Base-by-base conservation (phyloP, 1,284 basidiomycete species). In the Ganoderma leucocontextum region DNA sequence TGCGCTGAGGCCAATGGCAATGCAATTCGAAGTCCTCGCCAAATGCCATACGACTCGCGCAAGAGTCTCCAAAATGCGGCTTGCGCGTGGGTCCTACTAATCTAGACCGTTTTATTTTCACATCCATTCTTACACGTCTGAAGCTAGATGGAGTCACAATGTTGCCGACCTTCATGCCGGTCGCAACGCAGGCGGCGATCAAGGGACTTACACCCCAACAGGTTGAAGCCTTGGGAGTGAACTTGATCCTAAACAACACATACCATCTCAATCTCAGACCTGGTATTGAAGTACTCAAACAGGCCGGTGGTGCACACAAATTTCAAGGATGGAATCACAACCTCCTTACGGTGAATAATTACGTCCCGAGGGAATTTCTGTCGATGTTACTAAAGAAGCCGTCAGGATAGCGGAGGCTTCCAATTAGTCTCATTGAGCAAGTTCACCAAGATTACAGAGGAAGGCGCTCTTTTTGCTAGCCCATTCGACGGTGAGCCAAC, bases 161-260 rank as follows among this genome's bases (percentile, higher is more conserved):
- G 83, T 81, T 95, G 12, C 94, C 94, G 0, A 94, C 94, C 0
- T 95, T 96, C 76, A 95, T 95, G 94, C 94, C 95, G 15, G 94
- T 95, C 7, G 94, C 93, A 4, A 95, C 94, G 4, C 94, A 95
- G 78, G 94, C 91, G 33, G 92, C 93, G 2, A 93, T 95, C 76
- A 95, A 95, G 78, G 94, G 94, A 4, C 81, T 96, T 15, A 95
- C 93, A 2, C 81, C 92, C n/a, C 90, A 93, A 64, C 94, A 96
- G 78, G 88, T 94, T 57, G 92, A 95, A 76, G 84, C 90, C 2
- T 83, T 95, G 1, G 94, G 93, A 1, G 84, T 94, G 38, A 91
- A 90, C 2, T 83, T 95, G 62, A 91, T 95, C 42, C 82, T 95
- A 55, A 95, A 95, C 77, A 95, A 95, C 77, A 94, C 94, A 0